Conservation (phyloP, 1,284 basidiomycete species). For the Heterobasidion annosum region DNA sequence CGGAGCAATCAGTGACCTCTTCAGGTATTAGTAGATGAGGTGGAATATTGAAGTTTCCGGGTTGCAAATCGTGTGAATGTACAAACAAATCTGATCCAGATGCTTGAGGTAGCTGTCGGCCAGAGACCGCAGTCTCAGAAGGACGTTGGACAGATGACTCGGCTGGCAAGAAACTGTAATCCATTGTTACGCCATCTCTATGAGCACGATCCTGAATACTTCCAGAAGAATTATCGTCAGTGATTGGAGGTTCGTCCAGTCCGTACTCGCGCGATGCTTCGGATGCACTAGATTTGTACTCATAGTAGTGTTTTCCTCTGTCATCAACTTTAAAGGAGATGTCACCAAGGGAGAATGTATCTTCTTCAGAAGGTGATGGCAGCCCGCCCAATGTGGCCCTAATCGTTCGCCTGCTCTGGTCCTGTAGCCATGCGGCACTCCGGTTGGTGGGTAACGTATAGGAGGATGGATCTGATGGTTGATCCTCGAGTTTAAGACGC, state of each 20-base stretch:
- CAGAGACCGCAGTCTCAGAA: not conserved
- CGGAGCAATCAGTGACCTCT: slow-evolving; percentile 72
- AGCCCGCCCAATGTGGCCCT: slow-evolving; percentile 50
- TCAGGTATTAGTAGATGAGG: slow-evolving; percentile 40
- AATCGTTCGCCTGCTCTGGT: slow-evolving; percentile 64
- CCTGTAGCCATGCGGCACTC: slow-evolving; percentile 73
- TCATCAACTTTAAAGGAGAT: slow-evolving; percentile 57
- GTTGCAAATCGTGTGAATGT: slow-evolving; percentile 10
- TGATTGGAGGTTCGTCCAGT: not conserved
- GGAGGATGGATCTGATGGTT: slow-evolving; percentile 33
- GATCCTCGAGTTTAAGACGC: slow-evolving; percentile 42
- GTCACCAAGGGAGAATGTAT: slow-evolving; percentile 29
- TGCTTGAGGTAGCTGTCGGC: not conserved
- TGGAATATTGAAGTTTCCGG: slow-evolving; percentile 28
- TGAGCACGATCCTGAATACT: not conserved
- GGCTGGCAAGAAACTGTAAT: too few relatives aligned
- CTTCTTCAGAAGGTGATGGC: slow-evolving; percentile 46
- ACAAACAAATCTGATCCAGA: slow-evolving; percentile 12
- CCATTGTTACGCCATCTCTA: not conserved
- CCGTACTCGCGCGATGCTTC: slow-evolving; percentile 25
- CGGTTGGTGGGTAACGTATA: slow-evolving; percentile 46
- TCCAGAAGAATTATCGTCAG: not conserved
- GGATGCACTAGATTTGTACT: slow-evolving; percentile 15
- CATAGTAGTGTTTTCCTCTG: slow-evolving; percentile 55
- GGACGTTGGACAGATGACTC: not conserved